Conservation (phyloP, 2,329 filamentous ascomycete genomes). For the Neopestalotiopsis sp. region DNA sequence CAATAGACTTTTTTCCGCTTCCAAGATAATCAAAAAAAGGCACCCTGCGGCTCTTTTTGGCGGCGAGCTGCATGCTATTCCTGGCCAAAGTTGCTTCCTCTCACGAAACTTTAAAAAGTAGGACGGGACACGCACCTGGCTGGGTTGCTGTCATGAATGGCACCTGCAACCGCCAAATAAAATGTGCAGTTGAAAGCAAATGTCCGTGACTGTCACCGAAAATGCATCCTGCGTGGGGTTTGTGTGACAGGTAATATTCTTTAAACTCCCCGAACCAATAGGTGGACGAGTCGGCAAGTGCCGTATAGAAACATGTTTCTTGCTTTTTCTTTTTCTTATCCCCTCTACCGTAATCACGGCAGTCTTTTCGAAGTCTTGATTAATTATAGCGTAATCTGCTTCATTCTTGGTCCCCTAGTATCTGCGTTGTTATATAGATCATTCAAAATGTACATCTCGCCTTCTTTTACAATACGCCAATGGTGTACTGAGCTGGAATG, state of each 20-base stretch:
- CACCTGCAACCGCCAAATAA: no score
- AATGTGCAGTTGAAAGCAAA: no score
- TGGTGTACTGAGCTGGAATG: constrained; percentile 51
- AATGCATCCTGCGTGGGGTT: neutral
- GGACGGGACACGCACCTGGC: no score
- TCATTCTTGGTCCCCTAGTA: no score
- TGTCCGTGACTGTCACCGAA: neutral
- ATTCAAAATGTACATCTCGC: neutral
- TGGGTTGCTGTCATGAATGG: no score
- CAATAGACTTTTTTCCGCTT: neutral
- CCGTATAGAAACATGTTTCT: neutral
- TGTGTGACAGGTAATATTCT: neutral
- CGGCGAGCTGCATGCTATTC: neutral
- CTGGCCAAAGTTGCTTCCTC: neutral
- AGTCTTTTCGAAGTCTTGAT: no score
- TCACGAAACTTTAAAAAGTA: no score
- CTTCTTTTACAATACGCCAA: constrained; percentile 43
- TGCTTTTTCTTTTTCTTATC: neutral
- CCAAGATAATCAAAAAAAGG: neutral
- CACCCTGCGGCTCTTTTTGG: neutral
- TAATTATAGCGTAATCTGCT: no score
- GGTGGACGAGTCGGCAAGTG: no score
- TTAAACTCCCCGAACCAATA: neutral
- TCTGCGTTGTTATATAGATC: no score
- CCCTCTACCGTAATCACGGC: neutral